These are phyloP conservation scores for Chrysanthemum lavandulifolium DNA, from an alignment of 129 eudicot species.

Conservation along the genomic window DNA sequence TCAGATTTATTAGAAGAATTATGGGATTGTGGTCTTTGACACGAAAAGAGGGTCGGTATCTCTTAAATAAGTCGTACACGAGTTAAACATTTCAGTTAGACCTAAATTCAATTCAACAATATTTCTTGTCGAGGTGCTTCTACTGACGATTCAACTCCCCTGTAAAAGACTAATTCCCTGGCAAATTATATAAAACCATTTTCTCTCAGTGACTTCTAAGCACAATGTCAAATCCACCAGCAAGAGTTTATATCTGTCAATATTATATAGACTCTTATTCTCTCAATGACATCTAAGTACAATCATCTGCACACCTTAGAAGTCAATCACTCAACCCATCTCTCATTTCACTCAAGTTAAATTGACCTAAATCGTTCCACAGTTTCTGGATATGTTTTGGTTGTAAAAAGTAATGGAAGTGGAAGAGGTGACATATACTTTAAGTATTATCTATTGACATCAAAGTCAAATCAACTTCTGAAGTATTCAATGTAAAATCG, in stretches of 20 bases:
- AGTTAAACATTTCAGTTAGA: neutral
- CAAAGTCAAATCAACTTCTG: neutral
- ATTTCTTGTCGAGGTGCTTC: neutral
- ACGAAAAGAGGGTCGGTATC: neutral
- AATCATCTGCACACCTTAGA: neutral
- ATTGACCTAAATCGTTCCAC: neutral
- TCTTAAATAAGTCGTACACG: neutral
- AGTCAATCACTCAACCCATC: neutral
- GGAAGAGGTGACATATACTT: constrained; percentile 2
- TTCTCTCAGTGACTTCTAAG: neutral
- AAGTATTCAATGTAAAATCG: too few relatives aligned
- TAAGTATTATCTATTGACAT: neutral
- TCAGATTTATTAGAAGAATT: too few relatives aligned
- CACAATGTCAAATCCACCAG: constrained; percentile 1
- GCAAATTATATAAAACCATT: neutral
- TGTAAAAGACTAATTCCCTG: neutral
- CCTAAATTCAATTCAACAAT: neutral
- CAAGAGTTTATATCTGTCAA: neutral
- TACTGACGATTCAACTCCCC: neutral
- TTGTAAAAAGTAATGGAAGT: neutral
- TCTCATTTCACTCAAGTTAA: neutral
- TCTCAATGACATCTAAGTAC: too few relatives aligned
- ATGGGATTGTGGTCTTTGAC: neutral
- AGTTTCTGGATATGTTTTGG: neutral
- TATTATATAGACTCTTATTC: too few relatives aligned